These are phyloP conservation scores for Amauroascus niger DNA, from an alignment of 2,329 filamentous ascomycete species.

Conservation along the genomic window DNA sequence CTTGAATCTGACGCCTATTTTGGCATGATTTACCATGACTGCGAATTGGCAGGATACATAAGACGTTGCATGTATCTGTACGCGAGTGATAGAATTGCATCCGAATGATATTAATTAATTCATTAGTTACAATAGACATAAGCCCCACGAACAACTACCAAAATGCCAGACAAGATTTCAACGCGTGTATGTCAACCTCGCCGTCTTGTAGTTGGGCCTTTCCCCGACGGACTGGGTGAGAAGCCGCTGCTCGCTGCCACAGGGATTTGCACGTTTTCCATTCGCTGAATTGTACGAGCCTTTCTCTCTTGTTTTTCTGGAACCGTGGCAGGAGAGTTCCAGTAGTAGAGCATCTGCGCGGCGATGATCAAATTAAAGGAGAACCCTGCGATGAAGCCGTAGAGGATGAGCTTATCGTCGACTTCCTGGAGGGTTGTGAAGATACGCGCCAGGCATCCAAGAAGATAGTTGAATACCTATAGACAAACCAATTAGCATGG, in stretches of 20 bases:
- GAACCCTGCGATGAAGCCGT: conserved; percentile 87
- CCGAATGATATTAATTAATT: background rate
- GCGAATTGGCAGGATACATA: background rate
- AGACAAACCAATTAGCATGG: conserved; percentile 5
- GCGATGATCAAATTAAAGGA: conserved; percentile 79
- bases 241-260: conserved; percentile 34
- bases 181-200: conserved; percentile 36
- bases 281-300: conserved; percentile 21
- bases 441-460: conserved; percentile 84
- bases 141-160: conserved; percentile 1
- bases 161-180: background rate
- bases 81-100: background rate
- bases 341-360: conserved; percentile 89
- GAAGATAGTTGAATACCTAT: conserved; percentile 96
- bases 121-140: background rate
- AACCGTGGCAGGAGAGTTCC: conserved; percentile 53
- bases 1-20: background rate
- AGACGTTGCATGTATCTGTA: background rate
- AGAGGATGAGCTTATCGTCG: conserved; percentile 90
- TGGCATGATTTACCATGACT: background rate
- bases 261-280: conserved; percentile 20
- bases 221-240: conserved; percentile 34
- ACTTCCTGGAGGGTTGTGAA: conserved; percentile 98
- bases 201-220: conserved; percentile 48
- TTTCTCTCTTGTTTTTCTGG: conserved; percentile 24